Evolutionary conservation across 2,329 filamentous ascomycete species (phyloP).

Genomic region (Ceratocystis colombiana): DNA sequence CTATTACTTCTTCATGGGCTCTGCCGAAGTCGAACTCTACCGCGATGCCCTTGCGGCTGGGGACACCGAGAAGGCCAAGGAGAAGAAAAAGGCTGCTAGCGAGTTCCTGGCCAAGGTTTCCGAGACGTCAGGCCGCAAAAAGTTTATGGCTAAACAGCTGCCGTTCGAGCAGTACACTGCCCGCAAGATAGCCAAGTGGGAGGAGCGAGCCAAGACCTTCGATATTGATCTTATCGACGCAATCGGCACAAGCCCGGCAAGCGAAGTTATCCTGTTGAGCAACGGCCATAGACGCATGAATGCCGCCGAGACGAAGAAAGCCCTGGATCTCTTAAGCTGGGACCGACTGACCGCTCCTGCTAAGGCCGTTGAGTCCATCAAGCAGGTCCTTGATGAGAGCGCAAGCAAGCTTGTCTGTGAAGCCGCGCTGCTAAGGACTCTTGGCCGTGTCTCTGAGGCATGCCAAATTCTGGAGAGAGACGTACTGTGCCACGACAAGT

Average conservation of each 20-base stretch:
- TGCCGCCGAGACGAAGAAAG: conserved; percentile 51
- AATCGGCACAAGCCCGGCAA: conserved; percentile 65
- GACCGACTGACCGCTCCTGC: conserved; percentile 45
- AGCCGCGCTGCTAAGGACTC: conserved; percentile 54
- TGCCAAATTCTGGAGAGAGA: conserved; percentile 52
- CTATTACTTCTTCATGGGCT: conserved; percentile 81
- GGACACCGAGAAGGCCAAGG: conserved; percentile 39
- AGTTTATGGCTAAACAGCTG: conserved; percentile 78
- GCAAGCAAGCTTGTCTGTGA: conserved; percentile 58
- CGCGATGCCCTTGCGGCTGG: conserved; percentile 42
- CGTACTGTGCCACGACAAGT: conserved; percentile 56
- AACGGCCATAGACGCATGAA: conserved; percentile 78
- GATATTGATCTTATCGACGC: conserved; percentile 65
- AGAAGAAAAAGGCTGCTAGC: conserved; percentile 54
- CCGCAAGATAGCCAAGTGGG: conserved; percentile 82
- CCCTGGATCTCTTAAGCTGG: conserved; percentile 55
- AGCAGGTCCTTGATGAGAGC: conserved; percentile 47
- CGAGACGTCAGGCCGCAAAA: conserved; percentile 68
- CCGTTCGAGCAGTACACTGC: conserved; percentile 81
- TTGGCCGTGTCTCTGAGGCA: conserved; percentile 55
- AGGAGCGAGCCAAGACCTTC: conserved; percentile 59
- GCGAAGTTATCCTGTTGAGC: conserved; percentile 94
- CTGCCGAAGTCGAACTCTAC: conserved; percentile 72
- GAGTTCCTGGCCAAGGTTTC: conserved; percentile 63
- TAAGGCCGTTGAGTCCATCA: conserved; percentile 35